phyloP scores from a whole-genome alignment of 2,329 filamentous ascomycete species.

The Cytospora schulzeri region DNA sequence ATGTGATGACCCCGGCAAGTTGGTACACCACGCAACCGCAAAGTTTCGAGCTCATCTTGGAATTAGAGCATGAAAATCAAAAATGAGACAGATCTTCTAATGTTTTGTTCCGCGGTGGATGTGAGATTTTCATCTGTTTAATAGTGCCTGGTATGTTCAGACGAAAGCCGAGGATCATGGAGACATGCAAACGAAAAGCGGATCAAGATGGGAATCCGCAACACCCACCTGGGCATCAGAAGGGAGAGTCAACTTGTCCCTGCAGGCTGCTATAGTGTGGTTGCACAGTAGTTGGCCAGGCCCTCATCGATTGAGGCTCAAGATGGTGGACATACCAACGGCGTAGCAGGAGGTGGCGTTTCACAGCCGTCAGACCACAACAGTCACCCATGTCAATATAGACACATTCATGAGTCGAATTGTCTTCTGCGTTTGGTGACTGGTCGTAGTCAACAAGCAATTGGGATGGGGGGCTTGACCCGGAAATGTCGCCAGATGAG shows the following conservation, averaged over 20 bases:
- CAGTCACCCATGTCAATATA: background rate
- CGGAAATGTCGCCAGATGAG: conserved; percentile 2
- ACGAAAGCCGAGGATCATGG: conserved; percentile 9
- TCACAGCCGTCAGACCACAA: conserved; percentile 21
- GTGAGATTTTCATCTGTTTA: background rate
- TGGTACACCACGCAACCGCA: background rate
- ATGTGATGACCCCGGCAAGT: background rate
- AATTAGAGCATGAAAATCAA: background rate
- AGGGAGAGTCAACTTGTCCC: background rate
- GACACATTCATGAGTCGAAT: background rate
- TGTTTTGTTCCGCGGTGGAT: background rate
- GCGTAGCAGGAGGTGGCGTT: conserved; percentile 20
- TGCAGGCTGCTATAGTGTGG: background rate
- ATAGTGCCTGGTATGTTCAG: background rate
- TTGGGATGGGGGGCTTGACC: background rate
- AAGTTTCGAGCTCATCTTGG: background rate
- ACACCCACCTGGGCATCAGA: background rate
- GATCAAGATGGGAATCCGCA: background rate
- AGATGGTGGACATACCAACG: conserved; percentile 1
- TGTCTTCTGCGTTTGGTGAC: background rate
- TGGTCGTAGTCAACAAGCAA: background rate
- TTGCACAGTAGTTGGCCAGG: background rate
- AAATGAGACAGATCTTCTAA: background rate
- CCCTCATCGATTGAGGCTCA: conserved; percentile 24
- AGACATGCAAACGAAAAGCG: conserved; percentile 1